Evolutionary conservation across 2,329 filamentous ascomycete species (phyloP), one percentile per base, ranked within the genome.

Genomic region (Fusarium dimerum): DNA sequence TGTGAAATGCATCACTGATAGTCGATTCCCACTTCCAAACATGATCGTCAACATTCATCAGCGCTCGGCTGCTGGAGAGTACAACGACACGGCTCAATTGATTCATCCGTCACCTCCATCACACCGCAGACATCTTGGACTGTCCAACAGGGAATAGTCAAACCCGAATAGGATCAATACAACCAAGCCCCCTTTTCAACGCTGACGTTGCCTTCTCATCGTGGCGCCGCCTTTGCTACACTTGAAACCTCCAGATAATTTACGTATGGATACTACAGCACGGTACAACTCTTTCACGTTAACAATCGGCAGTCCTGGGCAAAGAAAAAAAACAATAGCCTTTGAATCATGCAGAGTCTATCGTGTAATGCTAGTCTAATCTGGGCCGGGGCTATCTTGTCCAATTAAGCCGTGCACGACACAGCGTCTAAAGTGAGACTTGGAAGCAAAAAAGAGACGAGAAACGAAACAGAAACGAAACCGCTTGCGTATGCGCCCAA

Each of bases 201-300:
- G 34, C 34, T 29, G 29, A 32, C 17, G 29, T 30, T 32, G 26
- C 45, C 34, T n/a, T 36, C 49, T 53, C 45, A 45, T 60, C 39
- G 47, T 40, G 26, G 38, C 43, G 60, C 54, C 57, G 43, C 54
- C 55, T 47, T 57, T 50, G 50, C 47, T 47, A 39, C 45, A 26
- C 41, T 40, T 16, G 39, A 16, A 16, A 40, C 15, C n/a, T 47
- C 30, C 29, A 48, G 34, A 38, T 45, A 34, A 50, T 41, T 42
- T 36, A 30, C 4, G 5, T 26, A 41, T 51, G 36, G 41, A 20
- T 40, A 40, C 10, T n/a, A 20, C 39, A 40, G 9, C 38, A 40
- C 13, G n/a, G n/a, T 26, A 26, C 20, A 26, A 26, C 20, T 26
- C 20, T 26, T 26, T 9, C 11, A 9, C 39, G n/a, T 13, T 6